These are phyloP conservation scores for Aspergillus melleus DNA, from an alignment of 2,329 filamentous ascomycete genomes.

Conservation along the genomic window DNA sequence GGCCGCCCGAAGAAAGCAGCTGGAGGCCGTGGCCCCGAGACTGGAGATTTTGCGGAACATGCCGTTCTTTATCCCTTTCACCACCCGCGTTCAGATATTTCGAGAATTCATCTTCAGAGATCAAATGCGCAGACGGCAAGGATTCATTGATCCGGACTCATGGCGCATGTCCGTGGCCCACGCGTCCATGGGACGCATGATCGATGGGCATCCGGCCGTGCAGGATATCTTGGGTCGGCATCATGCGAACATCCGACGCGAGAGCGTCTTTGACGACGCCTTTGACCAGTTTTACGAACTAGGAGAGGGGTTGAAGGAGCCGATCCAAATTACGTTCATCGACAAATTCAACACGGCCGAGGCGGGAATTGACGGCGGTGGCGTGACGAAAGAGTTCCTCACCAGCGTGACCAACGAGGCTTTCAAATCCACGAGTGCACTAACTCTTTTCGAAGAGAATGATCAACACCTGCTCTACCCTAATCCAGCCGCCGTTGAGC, in stretches of 20 bases:
- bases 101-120: constrained; percentile 87
- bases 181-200: constrained; percentile 37
- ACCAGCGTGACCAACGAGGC: constrained; percentile 85
- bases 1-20: constrained; percentile 66
- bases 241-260: constrained; percentile 76
- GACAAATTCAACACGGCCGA: constrained; percentile 85
- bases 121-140: constrained; percentile 68
- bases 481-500: constrained; percentile 75
- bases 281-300: constrained; percentile 79
- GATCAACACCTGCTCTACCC: constrained; percentile 85
- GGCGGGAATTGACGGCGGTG: constrained; percentile 93
- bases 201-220: constrained; percentile 40
- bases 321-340: constrained; percentile 94
- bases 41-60: constrained; percentile 92
- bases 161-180: constrained; percentile 67
- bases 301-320: constrained; percentile 83
- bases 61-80: constrained; percentile 94
- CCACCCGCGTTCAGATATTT: constrained; percentile 88
- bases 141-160: constrained; percentile 68
- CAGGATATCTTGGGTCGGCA: constrained; percentile 56
- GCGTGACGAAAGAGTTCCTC: constrained; percentile 95
- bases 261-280: constrained; percentile 81
- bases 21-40: constrained; percentile 79
- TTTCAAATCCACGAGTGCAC: constrained; percentile 62
- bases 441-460: constrained; percentile 76